Evolutionary conservation across 768 basidiomycete species (phyloP).

Genomic region (Sistotremastrum suecicum): DNA sequence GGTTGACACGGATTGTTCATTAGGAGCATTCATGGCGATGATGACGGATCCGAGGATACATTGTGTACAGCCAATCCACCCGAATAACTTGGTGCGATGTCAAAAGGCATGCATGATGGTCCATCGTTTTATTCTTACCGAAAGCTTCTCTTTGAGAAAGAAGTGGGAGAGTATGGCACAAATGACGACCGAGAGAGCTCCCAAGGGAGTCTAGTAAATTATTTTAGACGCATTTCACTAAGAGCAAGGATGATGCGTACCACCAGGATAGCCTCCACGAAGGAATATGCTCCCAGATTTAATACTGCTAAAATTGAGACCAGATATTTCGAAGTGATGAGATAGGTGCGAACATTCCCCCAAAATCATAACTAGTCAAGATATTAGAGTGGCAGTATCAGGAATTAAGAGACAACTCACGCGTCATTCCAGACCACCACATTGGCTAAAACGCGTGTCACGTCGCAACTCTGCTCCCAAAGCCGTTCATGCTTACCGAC

Average conservation of each 20-base stretch:
- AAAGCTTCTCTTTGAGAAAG: slow-evolving; percentile 31
- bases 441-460: slow-evolving; percentile 15
- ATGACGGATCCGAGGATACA: slow-evolving; percentile 21
- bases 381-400: neutral
- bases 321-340: too few species aligned
- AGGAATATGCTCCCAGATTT: slow-evolving; percentile 51
- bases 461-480: neutral
- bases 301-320: too few species aligned
- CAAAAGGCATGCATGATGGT: slow-evolving; percentile 19
- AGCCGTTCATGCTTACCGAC: slow-evolving; percentile 12
- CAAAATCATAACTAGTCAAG: too few species aligned
- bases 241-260: slow-evolving; percentile 28
- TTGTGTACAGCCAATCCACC: slow-evolving; percentile 29
- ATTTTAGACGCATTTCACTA: too few species aligned
- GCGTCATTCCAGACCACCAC: slow-evolving; percentile 42
- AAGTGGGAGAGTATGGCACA: slow-evolving; percentile 31
- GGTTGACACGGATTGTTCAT: slow-evolving; percentile 12
- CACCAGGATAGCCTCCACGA: slow-evolving; percentile 86
- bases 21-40: slow-evolving; percentile 27
- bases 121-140: slow-evolving; percentile 18
- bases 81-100: slow-evolving; percentile 22
- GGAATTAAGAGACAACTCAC: slow-evolving; percentile 2
- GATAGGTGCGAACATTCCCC: too few species aligned
- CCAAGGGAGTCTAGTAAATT: slow-evolving; percentile 23
- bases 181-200: slow-evolving; percentile 33